Base-by-base conservation (phyloP, 306 rosid species). In the Psophocarpus tetragonolobus region DNA sequence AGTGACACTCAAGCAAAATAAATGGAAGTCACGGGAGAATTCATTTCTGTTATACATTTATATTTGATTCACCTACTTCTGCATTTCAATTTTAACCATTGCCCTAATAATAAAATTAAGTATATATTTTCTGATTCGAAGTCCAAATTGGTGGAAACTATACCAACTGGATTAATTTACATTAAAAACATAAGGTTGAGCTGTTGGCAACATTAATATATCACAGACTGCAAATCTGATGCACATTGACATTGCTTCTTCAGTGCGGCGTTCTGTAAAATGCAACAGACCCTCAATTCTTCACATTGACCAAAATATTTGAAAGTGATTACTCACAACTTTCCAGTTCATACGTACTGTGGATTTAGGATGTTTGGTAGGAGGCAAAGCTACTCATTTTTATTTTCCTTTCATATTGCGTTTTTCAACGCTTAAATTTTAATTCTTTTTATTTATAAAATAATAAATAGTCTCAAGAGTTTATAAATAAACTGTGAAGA, bases 1-100 rank as follows among this genome's bases (percentile, higher is more conserved):
- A 68, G 20, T 23, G 81, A 15, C 60, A 61, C 17, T 72, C 2
- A 61, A n/a, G 11, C 18, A 38, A 47, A 78, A 20, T 83, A 51
- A 84, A 74, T 80, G 32, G 56, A 61, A 79, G 79, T 84, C 87
- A 84, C 87, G 87, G 29, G 87, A 42, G 56, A 84, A 84, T 74
- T 69, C 3, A 61, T 29, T 80, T 76, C 44, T 20, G 15, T 7
- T n/a, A 23, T 42, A 18, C 74, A 76, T 61, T 69, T 69, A 61
- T 62, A 69, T 71, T 17, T 12, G 27, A 41, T 24, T 33, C 71
- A 84, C 78, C 87, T 4, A 79, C 75, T 60, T 45, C 54, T 26
- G 75, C 73, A 45, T 24, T 38, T 61, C 6, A 67, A 60, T 74
- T 68, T 60, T 67, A 67, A 74, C 42, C 48, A 66, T 60, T 56